phyloP scores from a whole-genome alignment of 495 filamentous ascomycete genomes.

The Penicillium coprophilum region DNA sequence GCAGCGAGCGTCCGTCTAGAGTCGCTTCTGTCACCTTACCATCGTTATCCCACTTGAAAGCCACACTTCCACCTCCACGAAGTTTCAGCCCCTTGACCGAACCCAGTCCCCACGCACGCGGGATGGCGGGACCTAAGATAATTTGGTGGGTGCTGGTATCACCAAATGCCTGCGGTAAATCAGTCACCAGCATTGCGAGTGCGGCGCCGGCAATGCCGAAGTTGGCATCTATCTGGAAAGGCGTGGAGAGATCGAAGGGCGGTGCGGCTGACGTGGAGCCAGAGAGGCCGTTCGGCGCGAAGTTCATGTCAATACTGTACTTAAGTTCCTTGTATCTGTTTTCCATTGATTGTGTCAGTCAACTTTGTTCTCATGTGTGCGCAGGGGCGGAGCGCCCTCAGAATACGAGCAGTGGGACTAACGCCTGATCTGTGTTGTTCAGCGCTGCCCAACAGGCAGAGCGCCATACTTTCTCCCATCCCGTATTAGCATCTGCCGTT shows the following conservation, averaged over 20 bases:
- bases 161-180: slow-evolving; percentile 32
- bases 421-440: slow-evolving; percentile 45
- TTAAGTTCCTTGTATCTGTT: slow-evolving; percentile 40
- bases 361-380: neutral
- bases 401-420: neutral
- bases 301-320: slow-evolving; percentile 43
- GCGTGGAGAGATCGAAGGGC: slow-evolving; percentile 13
- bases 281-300: slow-evolving; percentile 48
- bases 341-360: neutral
- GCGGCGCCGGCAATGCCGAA: slow-evolving; percentile 50
- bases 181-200: slow-evolving; percentile 45
- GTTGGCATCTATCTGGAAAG: slow-evolving; percentile 59
- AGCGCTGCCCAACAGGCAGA: slow-evolving; percentile 52
- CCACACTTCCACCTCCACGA: slow-evolving; percentile 39
- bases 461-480: slow-evolving; percentile 58
- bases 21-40: slow-evolving; percentile 15
- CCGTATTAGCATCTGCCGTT: slow-evolving; percentile 46
- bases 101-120: slow-evolving; percentile 37
- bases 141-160: slow-evolving; percentile 21
- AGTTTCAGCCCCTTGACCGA: slow-evolving; percentile 38
- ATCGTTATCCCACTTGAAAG: slow-evolving; percentile 40
- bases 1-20: neutral
- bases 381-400: neutral
- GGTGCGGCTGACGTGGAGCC: neutral
- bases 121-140: slow-evolving; percentile 46